These are phyloP conservation scores for Suillus plorans DNA, from an alignment of 768 basidiomycete species.

Conservation along the genomic window DNA sequence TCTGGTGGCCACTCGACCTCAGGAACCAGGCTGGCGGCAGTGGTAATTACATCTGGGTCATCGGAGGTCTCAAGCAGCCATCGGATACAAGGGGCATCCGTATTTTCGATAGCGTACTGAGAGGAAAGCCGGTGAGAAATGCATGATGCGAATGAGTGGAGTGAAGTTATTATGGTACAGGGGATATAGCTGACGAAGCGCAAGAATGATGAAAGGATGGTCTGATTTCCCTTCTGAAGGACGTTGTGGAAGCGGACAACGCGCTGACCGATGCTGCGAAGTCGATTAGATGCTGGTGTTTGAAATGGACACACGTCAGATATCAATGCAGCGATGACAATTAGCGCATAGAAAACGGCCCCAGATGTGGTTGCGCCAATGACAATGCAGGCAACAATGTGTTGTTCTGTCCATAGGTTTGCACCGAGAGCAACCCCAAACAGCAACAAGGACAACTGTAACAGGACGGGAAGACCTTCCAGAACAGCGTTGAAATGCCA, in stretches of 20 bases:
- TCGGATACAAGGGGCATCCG: constrained; percentile 7
- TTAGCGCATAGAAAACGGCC: constrained; percentile 16
- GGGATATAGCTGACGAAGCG: constrained; percentile 2
- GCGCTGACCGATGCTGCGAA: constrained; percentile 8
- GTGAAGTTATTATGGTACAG: neutral
- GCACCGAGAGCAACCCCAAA: constrained; percentile 18
- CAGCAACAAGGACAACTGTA: constrained; percentile 23
- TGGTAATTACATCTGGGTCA: constrained; percentile 10
- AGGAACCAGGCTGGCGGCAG: constrained; percentile 14
- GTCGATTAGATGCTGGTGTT: constrained; percentile 16
- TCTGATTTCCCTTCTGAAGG: constrained; percentile 4
- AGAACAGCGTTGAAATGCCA: constrained; percentile 19
- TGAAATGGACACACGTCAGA: constrained; percentile 18
- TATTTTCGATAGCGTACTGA: neutral
- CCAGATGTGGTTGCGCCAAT: constrained; percentile 13
- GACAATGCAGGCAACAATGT: constrained; percentile 11
- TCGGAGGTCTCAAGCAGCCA: constrained; percentile 12
- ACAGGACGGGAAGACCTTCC: constrained; percentile 15
- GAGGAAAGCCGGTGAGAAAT: neutral
- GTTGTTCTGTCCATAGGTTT: constrained; percentile 15
- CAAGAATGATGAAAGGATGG: neutral
- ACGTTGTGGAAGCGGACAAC: neutral
- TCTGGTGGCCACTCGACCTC: constrained; percentile 17
- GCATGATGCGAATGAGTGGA: constrained; percentile 1
- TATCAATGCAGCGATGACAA: constrained; percentile 17